Percentiles rank a stretch among this genome's conserved stretches.
Evolutionary conservation across 495 filamentous ascomycete genomes (phyloP).

Genomic region (Penicillium goetzii): DNA sequence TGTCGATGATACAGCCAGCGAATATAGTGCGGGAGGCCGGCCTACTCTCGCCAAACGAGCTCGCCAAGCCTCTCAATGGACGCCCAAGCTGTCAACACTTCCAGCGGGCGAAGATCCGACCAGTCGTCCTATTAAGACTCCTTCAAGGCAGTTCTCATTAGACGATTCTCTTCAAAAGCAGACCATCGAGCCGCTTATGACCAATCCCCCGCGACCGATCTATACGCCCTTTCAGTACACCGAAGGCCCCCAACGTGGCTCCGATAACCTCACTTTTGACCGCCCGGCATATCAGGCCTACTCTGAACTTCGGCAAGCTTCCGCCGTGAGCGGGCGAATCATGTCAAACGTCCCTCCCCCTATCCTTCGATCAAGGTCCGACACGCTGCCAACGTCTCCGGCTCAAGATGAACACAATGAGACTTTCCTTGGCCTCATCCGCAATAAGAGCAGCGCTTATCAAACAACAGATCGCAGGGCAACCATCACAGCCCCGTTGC

Average conservation of each 20-base stretch:
- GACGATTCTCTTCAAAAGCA: conserved; percentile 28
- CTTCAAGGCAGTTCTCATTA: conserved; percentile 33
- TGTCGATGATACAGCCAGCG: conserved; percentile 28
- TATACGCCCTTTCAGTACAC: conserved; percentile 53
- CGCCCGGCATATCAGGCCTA: conserved; percentile 53
- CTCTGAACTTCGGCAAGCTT: conserved; percentile 49
- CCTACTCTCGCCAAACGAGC: conserved; percentile 39
- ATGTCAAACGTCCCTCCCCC: conserved; percentile 42
- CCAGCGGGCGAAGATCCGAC: conserved; percentile 14
- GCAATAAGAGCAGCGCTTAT: conserved; percentile 50
- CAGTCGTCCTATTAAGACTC: conserved; percentile 23
- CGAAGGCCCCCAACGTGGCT: conserved; percentile 52
- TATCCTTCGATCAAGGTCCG: conserved; percentile 21
- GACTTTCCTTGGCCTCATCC: conserved; percentile 51
- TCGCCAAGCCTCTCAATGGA: conserved; percentile 20
- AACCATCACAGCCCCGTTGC: conserved; percentile 31
- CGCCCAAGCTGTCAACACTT: conserved; percentile 20
- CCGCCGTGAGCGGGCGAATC: conserved; percentile 47
- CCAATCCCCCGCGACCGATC: conserved; percentile 49
- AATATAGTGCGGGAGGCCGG: conserved; percentile 55
- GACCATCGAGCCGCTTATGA: conserved; percentile 36
- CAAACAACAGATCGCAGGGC: conserved; percentile 24
- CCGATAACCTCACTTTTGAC: conserved; percentile 43
- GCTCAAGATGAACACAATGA: conserved; percentile 40
- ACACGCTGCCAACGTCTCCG: conserved; percentile 22